A percentile compares a stretch with the other conserved stretches of the same genome.
These are phyloP conservation scores for Thymus mandschuricus DNA, from an alignment of 257 asterid species.

Conservation along the genomic window DNA sequence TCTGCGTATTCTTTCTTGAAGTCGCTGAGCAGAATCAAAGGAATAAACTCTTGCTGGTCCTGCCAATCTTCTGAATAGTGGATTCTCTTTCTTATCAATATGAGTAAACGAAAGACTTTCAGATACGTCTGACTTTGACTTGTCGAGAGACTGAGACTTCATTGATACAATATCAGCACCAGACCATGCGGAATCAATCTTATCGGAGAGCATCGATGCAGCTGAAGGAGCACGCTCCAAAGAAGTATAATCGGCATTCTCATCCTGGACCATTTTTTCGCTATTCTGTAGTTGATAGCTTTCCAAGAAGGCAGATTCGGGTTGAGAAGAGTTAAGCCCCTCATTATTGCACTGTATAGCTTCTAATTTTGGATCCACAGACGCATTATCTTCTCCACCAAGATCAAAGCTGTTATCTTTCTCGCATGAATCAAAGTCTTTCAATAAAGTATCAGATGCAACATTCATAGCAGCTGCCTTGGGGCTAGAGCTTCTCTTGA, in stretches of 20 bases:
- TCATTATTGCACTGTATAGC: constrained; percentile 36
- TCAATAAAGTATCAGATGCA: constrained; percentile 32
- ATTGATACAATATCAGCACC: constrained; percentile 61
- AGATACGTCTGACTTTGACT: constrained; percentile 35
- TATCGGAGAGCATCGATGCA: constrained; percentile 77
- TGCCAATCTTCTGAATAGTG: constrained; percentile 43
- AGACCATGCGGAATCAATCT: constrained; percentile 91
- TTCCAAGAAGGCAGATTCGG: constrained; percentile 25
- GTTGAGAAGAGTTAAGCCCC: constrained; percentile 34
- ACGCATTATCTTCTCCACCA: constrained; percentile 41
- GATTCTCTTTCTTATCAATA: constrained; percentile 39
- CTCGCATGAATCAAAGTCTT: constrained; percentile 40
- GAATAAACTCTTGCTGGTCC: constrained; percentile 75
- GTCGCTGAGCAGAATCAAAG: constrained; percentile 85
- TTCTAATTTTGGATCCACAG: constrained; percentile 39
- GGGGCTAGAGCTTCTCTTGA: constrained; percentile 46
- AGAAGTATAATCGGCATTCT: constrained; percentile 35
- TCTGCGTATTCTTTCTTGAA: constrained; percentile 67
- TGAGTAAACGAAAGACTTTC: constrained; percentile 39
- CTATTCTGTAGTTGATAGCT: constrained; percentile 30
- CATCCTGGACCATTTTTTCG: constrained; percentile 32
- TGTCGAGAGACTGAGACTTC: constrained; percentile 34
- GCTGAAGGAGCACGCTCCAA: constrained; percentile 68
- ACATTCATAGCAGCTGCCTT: constrained; percentile 42
- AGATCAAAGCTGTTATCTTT: constrained; percentile 38